These are phyloP conservation scores for Pythium vanterpoolii DNA, from an alignment of 352 stramenopile species.

Conservation along the genomic window DNA sequence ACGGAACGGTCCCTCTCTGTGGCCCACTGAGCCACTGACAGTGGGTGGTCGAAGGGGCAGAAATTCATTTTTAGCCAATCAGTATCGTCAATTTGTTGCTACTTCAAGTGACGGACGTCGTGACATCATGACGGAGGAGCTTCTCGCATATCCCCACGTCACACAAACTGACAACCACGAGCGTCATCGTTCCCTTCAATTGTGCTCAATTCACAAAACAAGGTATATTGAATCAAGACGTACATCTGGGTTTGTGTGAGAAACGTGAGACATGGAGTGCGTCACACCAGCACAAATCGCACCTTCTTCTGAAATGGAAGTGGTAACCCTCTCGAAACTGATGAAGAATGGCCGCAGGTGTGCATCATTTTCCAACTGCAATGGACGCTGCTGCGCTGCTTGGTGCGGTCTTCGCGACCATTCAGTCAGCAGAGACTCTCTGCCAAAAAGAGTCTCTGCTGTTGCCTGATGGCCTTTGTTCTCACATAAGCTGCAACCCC, in stretches of 20 bases:
- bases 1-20: conserved; percentile 13
- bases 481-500: conserved; percentile 13
- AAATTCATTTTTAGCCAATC: conserved; percentile 15
- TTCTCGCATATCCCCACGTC: conserved; percentile 12
- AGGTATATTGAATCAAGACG: neutral
- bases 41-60: conserved; percentile 22
- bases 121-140: conserved; percentile 21
- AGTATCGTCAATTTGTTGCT: neutral
- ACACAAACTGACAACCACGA: conserved; percentile 17
- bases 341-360: conserved; percentile 7
- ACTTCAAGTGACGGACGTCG: conserved; percentile 23
- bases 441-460: no score
- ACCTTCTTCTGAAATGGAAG: conserved; percentile 13
- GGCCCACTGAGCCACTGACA: no score
- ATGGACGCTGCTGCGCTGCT: neutral
- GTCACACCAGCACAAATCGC: conserved; percentile 1
- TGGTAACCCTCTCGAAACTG: conserved; percentile 11
- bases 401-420: no score
- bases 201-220: conserved; percentile 16
- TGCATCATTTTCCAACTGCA: no score
- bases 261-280: conserved; percentile 7
- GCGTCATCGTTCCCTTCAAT: neutral
- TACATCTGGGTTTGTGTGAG: neutral
- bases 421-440: no score
- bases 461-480: neutral